Evolutionary conservation across 306 rosid genomes (phyloP), one percentile per base, ranked within the genome.

Genomic region (Herpetospermum pedunculosum): DNA sequence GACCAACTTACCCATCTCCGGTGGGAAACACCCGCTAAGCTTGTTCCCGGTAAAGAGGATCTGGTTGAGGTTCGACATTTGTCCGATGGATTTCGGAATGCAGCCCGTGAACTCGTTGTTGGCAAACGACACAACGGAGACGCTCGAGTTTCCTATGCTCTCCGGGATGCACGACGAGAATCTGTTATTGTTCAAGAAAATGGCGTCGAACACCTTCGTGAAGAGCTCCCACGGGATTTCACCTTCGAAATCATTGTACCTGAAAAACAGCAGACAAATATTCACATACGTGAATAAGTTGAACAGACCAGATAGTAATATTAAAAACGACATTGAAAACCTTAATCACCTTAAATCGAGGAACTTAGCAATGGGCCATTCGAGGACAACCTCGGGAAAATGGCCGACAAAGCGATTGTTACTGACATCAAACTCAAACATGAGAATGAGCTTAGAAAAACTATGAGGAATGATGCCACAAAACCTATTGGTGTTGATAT

Each of bases 181-280:
- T 6, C 94, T 59, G 12, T 88, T 88, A 28, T 86, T 70, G 79
- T 88, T 88, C 47, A 88, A 4, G 29, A 88, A 84, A 3, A 88
- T 49, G 8, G 86, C 94, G 14, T 88, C 91, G 29, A 41, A 41
- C 1, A 29, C 50, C 21, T 40, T 57, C 0, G 46, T 28, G 32
- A 74, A 74, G 0, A 74, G 70, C 3, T 21, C 6, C 0, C 40
- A 8, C 1, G 77, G 77, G 4, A 74, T 0, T 8, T 14, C 46
- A 6, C 77, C 77, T 32, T 74, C 77, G 5, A 74, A 74, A 12
- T 74, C 70, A 16, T 74, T 74, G 40, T 14, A 74, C 4, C 65
- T 29, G n/a, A 55, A n/a, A n/a, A n/a, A n/a, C n/a, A n/a, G n/a
- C n/a, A n/a, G n/a, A n/a, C n/a, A n/a, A n/a, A n/a, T n/a, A n/a